A percentile compares a stretch with the other conserved stretches of the same genome.
Conservation (phyloP, 225 moss, liverwort and hornwort genomes). For the Bryoerythrophyllum caledonicum region DNA sequence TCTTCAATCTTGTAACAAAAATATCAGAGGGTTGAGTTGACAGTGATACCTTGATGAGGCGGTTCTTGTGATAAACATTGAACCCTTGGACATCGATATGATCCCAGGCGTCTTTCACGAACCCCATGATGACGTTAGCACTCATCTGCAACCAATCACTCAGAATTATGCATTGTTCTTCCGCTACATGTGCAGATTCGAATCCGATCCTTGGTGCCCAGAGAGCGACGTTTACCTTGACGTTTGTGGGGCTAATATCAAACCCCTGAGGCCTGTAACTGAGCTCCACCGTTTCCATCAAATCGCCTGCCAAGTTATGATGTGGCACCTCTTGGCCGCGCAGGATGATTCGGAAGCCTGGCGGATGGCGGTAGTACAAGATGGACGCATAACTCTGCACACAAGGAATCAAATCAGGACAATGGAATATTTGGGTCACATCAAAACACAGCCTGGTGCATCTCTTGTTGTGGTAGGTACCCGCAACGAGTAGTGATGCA, state of each 20-base stretch:
- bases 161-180: not conserved
- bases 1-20: not conserved
- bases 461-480: slow-evolving; percentile 9
- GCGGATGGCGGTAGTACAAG: slow-evolving; percentile 59
- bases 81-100: slow-evolving; percentile 72
- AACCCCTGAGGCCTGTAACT: slow-evolving; percentile 71
- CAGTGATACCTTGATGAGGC: slow-evolving; percentile 59
- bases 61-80: slow-evolving; percentile 77
- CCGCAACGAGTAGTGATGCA: slow-evolving; percentile 55
- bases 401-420: not conserved
- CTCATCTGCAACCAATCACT: slow-evolving; percentile 36
- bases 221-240: slow-evolving; percentile 18
- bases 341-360: slow-evolving; percentile 60
- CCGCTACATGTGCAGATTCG: not conserved
- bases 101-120: slow-evolving; percentile 71
- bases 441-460: not conserved
- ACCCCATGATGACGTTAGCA: slow-evolving; percentile 61
- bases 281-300: slow-evolving; percentile 56
- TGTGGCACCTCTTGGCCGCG: slow-evolving; percentile 64
- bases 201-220: too few species aligned
- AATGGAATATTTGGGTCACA: not conserved
- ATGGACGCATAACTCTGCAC: slow-evolving; percentile 68
- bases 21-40: not conserved
- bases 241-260: slow-evolving; percentile 41
- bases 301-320: slow-evolving; percentile 58